A percentile compares a stretch with the other conserved stretches of the same genome.
Evolutionary conservation across 139 green algal genomes (phyloP).

Genomic region (Chlamydomonas sp.): DNA sequence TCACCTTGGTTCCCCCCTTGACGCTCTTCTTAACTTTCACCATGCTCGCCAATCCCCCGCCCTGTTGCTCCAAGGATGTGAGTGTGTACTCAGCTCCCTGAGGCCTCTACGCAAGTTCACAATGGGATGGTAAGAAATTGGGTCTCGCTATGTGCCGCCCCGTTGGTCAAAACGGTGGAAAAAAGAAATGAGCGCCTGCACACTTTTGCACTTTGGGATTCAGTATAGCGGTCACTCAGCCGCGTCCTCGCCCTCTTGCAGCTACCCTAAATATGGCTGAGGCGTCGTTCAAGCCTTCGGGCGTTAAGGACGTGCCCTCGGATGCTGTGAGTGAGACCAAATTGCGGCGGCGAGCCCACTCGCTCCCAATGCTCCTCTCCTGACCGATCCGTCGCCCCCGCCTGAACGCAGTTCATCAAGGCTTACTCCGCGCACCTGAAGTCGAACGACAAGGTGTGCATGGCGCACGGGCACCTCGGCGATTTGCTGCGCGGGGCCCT

Average conservation of each 20-base stretch:
- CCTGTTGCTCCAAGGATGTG: background rate
- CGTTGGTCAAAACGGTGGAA: no score
- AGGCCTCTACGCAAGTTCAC: no score
- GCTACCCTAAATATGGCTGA: background rate
- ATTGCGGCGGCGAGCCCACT: background rate
- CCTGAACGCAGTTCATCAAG: slow-evolving; percentile 77
- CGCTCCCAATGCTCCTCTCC: no score
- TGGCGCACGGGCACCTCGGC: no score
- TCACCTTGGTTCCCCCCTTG: slow-evolving; percentile 35
- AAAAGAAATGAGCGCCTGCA: no score
- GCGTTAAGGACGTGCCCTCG: slow-evolving; percentile 38
- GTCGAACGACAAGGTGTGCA: slow-evolving; percentile 93
- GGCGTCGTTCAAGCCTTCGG: slow-evolving; percentile 26
- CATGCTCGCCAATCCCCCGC: slow-evolving; percentile 20
- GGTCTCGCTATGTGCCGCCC: no score
- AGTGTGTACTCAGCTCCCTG: no score
- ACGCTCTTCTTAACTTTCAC: slow-evolving; percentile 37
- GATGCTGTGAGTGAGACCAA: slow-evolving; percentile 24
- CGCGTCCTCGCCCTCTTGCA: background rate
- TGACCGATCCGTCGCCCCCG: no score
- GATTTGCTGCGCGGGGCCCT: no score
- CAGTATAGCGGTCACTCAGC: background rate
- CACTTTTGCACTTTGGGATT: no score
- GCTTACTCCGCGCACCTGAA: slow-evolving; percentile 94
- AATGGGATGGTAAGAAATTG: no score